These are phyloP conservation scores for Aegilops bicornis DNA, from an alignment of 176 grass and related monocot genomes.

Conservation along the genomic window DNA sequence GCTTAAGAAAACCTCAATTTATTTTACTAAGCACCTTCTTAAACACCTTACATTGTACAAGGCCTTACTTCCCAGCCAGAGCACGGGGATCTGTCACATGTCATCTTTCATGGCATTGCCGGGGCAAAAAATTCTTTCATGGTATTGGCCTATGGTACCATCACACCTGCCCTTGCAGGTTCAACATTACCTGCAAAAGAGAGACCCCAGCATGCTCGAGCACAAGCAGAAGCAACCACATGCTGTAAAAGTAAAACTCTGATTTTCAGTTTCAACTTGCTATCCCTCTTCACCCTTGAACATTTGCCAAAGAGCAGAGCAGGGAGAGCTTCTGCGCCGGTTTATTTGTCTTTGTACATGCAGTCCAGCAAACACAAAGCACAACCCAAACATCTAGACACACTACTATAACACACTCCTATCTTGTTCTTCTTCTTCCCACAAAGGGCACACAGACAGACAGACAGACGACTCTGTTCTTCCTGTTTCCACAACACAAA, in stretches of 20 bases:
- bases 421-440: not conserved
- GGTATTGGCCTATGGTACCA: too few relatives aligned
- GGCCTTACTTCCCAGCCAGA: too few relatives aligned
- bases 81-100: too few relatives aligned
- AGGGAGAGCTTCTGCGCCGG: not conserved
- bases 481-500: not conserved
- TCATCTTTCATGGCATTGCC: too few relatives aligned
- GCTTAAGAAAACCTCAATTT: too few relatives aligned
- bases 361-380: not conserved
- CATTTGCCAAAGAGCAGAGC: not conserved
- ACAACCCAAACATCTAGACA: not conserved
- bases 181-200: too few relatives aligned
- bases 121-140: too few relatives aligned
- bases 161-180: too few relatives aligned
- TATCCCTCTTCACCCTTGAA: not conserved
- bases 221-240: not conserved
- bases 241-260: not conserved
- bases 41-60: too few relatives aligned
- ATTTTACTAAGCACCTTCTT: too few relatives aligned
- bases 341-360: slow-evolving; percentile 28
- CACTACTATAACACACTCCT: not conserved
- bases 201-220: too few relatives aligned
- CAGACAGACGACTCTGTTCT: not conserved
- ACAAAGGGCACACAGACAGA: not conserved
- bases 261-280: not conserved